Evolutionary conservation across 129 eudicot species (phyloP), one percentile per base, ranked within the genome.

Genomic region (Calendula officinalis): DNA sequence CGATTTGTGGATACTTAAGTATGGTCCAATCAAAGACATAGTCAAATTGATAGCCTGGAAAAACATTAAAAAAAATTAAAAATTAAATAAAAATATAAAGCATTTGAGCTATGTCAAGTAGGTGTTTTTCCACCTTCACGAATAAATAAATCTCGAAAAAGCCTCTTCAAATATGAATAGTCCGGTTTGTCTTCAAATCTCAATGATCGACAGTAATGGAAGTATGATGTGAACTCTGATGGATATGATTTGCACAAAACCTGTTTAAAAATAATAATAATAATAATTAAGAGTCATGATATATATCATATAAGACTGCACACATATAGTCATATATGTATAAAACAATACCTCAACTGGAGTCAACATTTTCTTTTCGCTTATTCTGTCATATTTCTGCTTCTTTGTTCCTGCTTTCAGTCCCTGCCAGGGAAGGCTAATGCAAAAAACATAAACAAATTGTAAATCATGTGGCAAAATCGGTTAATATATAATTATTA

Each of bases 21-120:
- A 91, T 85, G 8, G 98, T 91, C 98, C 98, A 91, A 81, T 91
- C 98, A 70, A 87, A 91, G n/a, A 94, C 95, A 78, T 88, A 88
- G 74, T 94, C 99, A 67, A 94, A 94, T 63, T 94, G 99, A 74
- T 94, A 94, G 72, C 97, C 99, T 94, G 84, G 43, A 30, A 38
- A 65, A 50, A 50, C 48, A n/a, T n/a, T n/a, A n/a, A n/a, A n/a
- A n/a, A n/a, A n/a, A n/a, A n/a, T n/a, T n/a, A 10, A 17, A 64
- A 56, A 39, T 50, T 9, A 36, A 4, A 13, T 2, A 8, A 46
- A 55, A 5, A 33, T 9, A 62, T 72, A 46, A 56, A 73, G 34
- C 38, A 17, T 47, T 35, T 72, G 54, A 22, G 30, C 30, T n/a
- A n/a, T n/a, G n/a, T n/a, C n/a, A 22, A 0, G 30, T 34, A 2